Evolutionary conservation across 129 eudicot genomes (phyloP), one percentile per base, ranked within the genome.

Genomic region (Flaveria brownii): DNA sequence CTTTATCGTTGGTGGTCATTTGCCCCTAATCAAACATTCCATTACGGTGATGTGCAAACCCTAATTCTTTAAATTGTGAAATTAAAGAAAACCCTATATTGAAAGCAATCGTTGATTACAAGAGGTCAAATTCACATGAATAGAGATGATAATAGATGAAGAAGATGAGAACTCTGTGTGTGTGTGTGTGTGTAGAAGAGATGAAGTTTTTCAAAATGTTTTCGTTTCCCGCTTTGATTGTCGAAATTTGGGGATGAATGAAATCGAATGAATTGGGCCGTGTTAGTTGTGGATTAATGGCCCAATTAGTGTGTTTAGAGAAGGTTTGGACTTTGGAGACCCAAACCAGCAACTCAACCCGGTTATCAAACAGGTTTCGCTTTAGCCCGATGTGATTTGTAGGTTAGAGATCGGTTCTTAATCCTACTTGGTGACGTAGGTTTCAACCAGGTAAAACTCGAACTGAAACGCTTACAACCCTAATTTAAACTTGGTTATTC

Each of bases 1-100:
- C 83, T 77, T 80, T 88, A 45, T 69, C 78, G 47, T 84, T 80
- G 70, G 52, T 75, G 77, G 59, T 87, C 96, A 90, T 88, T 26
- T 84, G 81, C 28, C 25, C 3, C 70, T 72, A 61, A 17, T 73
- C 36, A 10, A 72, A 78, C 74, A 43, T 62, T 41, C 84, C 85
- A 80, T 83, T 22, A 47, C 71, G 23, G 23, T 43, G 10, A 10
- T 69, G 17, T 56, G 60, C 50, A 11, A 80, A 77, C 86, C 84
- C 80, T 57, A 82, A 6, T 22, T 80, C 39, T 72, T 36, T 15
- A 28, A 75, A 54, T 9, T 73, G 36, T 28, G 12, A 36, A 23
- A 69, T 42, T 66, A 26, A 33, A 39, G 5, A 70, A 71, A 68
- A 68, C 69, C 45, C 56, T 78, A 17, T 1, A n/a, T 57, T 5